Base-by-base conservation (phyloP, 2,329 filamentous ascomycete species). In the Sporothrix globosa region DNA sequence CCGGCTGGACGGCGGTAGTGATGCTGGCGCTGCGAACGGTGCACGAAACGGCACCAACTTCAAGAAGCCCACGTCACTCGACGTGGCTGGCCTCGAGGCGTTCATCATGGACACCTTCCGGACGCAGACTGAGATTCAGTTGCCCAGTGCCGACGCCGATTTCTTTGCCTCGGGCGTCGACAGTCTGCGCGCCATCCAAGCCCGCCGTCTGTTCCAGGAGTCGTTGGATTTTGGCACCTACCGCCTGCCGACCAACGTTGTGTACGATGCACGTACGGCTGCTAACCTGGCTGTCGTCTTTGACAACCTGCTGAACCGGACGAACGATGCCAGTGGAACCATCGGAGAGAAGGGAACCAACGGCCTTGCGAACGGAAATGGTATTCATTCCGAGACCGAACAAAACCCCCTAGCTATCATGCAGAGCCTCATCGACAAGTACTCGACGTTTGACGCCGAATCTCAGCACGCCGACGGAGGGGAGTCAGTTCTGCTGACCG, bases 101-200 rank as follows among this genome's bases (percentile, higher is more conserved):
- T 76, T 79, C 69, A 75, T 83, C 75, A 56, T 81, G 72, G 67
- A 74, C 61, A 60, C 76, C 78, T 41, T 74, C 48, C 44, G n/a
- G 30, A 69, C 65, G 1, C 76, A 80, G 30, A 76, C 79, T 0
- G 78, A 76, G 2, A 74, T 82, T 41, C 41, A 75, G 1, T 73
- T 82, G 3, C 74, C 78, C 3, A 71, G 75, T 41, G 69, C 73
- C 1, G 70, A 79, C 2, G 73, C 78, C 4, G 81, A 83, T 71
- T 82, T 85, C 73, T 84, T 84, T 72, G 76, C 79, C 1, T 76
- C 78, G 0, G 83, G 83, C 0, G 73, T 85, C 21, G 83, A 85
- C 73, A 84, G 82, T 70, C 74, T 84, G 11, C 81, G 82, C 21
- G 82, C 82, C 1, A 82, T 82, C 17, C 81, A 83, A n/a, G 72